A percentile compares a stretch with the other conserved stretches of the same genome.
phyloP scores from a whole-genome alignment of 345 rosid genomes.

The Turritis glabra region DNA sequence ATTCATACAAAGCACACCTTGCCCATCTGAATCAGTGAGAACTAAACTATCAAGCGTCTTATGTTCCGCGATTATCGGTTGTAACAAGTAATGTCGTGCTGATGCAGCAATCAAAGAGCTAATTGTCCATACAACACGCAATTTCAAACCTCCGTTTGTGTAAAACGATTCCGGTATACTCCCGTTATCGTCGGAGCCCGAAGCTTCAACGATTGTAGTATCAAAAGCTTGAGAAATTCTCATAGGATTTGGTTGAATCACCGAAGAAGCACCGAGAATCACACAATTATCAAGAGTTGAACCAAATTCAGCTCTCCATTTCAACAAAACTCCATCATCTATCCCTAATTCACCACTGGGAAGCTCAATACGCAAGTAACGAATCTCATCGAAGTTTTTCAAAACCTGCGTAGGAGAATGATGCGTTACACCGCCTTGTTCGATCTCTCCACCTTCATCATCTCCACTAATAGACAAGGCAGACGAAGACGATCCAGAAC shows the following conservation, averaged over 20 bases:
- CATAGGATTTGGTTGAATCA: slow-evolving; percentile 29
- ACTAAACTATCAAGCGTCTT: slow-evolving; percentile 83
- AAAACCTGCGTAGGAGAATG: slow-evolving; percentile 95
- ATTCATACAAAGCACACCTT: slow-evolving; percentile 92
- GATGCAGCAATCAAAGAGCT: slow-evolving; percentile 95
- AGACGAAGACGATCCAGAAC: slow-evolving; percentile 22
- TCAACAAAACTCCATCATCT: slow-evolving; percentile 81
- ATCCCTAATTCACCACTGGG: slow-evolving; percentile 86
- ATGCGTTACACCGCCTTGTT: slow-evolving; percentile 84
- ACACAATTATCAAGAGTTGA: slow-evolving; percentile 90
- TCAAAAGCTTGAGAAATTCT: slow-evolving; percentile 31
- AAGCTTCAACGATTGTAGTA: slow-evolving; percentile 19
- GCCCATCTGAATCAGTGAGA: slow-evolving; percentile 80
- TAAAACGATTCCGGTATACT: slow-evolving; percentile 95
- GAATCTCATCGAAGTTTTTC: slow-evolving; percentile 87
- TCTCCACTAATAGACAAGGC: neutral
- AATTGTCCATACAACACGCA: slow-evolving; percentile 96
- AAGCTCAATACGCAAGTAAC: slow-evolving; percentile 74
- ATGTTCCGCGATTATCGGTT: slow-evolving; percentile 85
- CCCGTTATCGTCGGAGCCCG: slow-evolving; percentile 64
- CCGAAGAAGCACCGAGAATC: slow-evolving; percentile 84
- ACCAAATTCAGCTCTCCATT: slow-evolving; percentile 97
- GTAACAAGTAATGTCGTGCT: slow-evolving; percentile 86
- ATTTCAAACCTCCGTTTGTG: slow-evolving; percentile 86
- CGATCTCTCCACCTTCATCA: slow-evolving; percentile 58